Evolutionary conservation across 2,329 filamentous ascomycete species (phyloP), one percentile per base, ranked within the genome.

Genomic region (Myriosclerotinia curreyana): DNA sequence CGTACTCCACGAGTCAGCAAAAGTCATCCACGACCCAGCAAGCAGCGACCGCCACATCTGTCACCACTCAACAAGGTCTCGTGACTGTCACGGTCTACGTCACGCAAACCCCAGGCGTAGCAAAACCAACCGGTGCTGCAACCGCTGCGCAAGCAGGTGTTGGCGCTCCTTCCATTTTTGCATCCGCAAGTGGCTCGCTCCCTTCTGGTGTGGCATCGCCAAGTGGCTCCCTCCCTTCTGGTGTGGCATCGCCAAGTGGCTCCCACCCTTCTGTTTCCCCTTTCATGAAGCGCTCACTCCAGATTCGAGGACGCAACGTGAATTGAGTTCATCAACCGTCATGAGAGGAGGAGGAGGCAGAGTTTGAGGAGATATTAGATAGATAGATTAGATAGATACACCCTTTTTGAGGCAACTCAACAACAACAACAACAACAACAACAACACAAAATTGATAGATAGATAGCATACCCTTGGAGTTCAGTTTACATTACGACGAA

Each of bases 391-490:
- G 53, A 55, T 59, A 38, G 25, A 31, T 46, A 34, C 22, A 28
- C 42, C 42, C 28, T 12, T 54, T 53, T 58, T 36, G 8, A 58
- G 28, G 42, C 55, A 58, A 58, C 55, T 58, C 28, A 58, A 36
- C 12, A 34, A n/a, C 42, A 59, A 42, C 22, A 34, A n/a, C 28
- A 58, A 36, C 12, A 34, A n/a, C n/a, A 17, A 34, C 12, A 58
- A 34, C 42, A 59, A 42, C 22, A 34, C 54, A 12, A 36, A 36
- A 59, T 20, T 49, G n/a, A 36, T 38, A 38, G 42, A 59, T 48
- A 25, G 54, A 58, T 36, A 58, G n/a, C 25, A 59, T 59, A 59
- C 31, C 55, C 42, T 25, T 6, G 55, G 55, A 59, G 28, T 58
- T 58, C n/a, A 14, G n/a, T 22, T 58, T 58, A 36, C 20, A 46